Evolutionary conservation across 1,284 basidiomycete genomes (phyloP).

Genomic region (Trametes polyzona): DNA sequence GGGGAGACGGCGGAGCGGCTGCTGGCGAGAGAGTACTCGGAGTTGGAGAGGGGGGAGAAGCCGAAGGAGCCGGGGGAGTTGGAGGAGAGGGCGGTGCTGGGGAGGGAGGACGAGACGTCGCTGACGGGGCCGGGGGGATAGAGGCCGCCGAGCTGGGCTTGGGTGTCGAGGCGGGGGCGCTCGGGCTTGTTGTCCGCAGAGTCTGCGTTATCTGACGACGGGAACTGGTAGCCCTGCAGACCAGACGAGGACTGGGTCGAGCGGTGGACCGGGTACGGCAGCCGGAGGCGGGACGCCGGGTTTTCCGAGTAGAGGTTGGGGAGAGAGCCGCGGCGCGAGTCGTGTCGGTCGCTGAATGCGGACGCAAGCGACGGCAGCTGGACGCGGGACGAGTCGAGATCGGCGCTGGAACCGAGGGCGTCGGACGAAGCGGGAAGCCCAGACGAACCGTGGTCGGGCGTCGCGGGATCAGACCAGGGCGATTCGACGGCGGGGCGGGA

Average conservation of each 20-base stretch:
- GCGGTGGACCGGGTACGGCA: constrained; percentile 47
- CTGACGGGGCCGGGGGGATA: constrained; percentile 43
- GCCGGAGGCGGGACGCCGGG: constrained; percentile 39
- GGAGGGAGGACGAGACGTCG: constrained; percentile 46
- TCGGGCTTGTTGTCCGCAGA: constrained; percentile 37
- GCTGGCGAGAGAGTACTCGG: constrained; percentile 23
- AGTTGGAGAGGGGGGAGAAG: constrained; percentile 39
- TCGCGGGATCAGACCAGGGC: constrained; percentile 50
- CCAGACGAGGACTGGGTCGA: constrained; percentile 47
- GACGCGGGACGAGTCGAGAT: constrained; percentile 55
- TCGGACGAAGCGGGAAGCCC: constrained; percentile 33
- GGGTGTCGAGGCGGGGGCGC: constrained; percentile 55
- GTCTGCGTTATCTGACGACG: constrained; percentile 55
- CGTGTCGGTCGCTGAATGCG: constrained; percentile 63
- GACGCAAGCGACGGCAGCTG: constrained; percentile 75
- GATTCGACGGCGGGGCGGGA: constrained; percentile 35
- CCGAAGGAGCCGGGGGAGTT: constrained; percentile 44
- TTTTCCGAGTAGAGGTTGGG: constrained; percentile 60
- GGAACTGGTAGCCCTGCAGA: constrained; percentile 66
- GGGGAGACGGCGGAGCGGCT: constrained; percentile 38
- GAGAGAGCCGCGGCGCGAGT: constrained; percentile 64
- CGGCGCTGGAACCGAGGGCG: constrained; percentile 29
- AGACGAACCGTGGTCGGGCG: constrained; percentile 49
- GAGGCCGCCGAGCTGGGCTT: constrained; percentile 49
- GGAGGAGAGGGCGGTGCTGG: constrained; percentile 26